Conservation (phyloP, 1,284 basidiomycete species). For the Xerocomus minutiporus region DNA sequence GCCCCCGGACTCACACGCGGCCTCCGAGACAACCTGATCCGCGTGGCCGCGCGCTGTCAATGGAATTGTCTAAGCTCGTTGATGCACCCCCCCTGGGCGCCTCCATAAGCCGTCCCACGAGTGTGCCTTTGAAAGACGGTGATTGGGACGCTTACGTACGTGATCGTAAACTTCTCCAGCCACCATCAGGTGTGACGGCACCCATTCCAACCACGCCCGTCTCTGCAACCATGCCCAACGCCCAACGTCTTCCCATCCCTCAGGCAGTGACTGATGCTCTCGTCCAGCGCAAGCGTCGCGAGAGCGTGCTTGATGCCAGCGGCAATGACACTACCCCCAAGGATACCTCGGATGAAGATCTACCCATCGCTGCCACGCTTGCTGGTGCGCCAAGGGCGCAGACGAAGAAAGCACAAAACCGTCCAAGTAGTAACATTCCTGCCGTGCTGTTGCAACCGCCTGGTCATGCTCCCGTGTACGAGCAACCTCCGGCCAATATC, state of each 20-base stretch:
- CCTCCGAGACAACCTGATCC: conserved; percentile 64
- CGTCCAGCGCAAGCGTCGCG: conserved; percentile 59
- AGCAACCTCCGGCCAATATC: conserved; percentile 25
- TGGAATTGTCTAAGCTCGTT: conserved; percentile 55
- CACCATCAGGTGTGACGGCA: conserved; percentile 69
- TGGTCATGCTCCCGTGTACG: conserved; percentile 34
- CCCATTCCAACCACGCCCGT: conserved; percentile 63
- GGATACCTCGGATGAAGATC: conserved; percentile 41
- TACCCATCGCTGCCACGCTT: conserved; percentile 48
- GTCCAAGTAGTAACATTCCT: conserved; percentile 35
- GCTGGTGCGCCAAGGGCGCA: conserved; percentile 23
- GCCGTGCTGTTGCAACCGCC: conserved; percentile 62
- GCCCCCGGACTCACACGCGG: conserved; percentile 51
- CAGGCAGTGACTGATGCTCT: conserved; percentile 71
- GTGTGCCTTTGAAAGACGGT: conserved; percentile 61
- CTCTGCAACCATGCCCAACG: conserved; percentile 33
- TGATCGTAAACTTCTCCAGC: conserved; percentile 74
- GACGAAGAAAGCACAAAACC: conserved; percentile 35
- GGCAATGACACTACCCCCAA: conserved; percentile 38
- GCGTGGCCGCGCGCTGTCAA: conserved; percentile 60
- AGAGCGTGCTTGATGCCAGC: conserved; percentile 45
- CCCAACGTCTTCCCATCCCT: conserved; percentile 50
- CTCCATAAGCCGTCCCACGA: conserved; percentile 62
- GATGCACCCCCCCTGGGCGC: conserved; percentile 42
- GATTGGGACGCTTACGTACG: conserved; percentile 78